Evolutionary conservation across 306 rosid genomes (phyloP), one percentile per base, ranked within the genome.

Genomic region (Glycine latifolia): DNA sequence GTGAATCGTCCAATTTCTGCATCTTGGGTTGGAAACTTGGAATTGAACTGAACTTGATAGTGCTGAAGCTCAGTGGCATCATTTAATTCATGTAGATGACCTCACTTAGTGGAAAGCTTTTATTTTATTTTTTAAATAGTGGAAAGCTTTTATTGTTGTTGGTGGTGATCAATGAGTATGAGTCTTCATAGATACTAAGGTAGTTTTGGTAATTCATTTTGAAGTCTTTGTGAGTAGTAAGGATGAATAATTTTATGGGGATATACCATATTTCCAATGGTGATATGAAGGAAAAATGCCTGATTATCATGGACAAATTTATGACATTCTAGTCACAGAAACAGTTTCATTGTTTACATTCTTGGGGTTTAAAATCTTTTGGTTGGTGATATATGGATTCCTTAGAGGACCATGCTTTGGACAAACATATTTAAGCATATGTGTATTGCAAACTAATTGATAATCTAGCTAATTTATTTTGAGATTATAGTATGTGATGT

Each of bases 401-500:
- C 62, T 31, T 67, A 5, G 37, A 47, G 71, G 53, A 16, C 8
- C 8, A 7, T 69, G 37, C 12, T 47, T 17, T n/a, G 39, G 59
- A 46, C 9, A n/a, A 35, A 26, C 43, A 62, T 54, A 77, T 31
- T 53, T 62, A 55, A 15, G 52, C 20, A n/a, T 33, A 9, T 10
- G 17, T 71, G 61, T 8, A 53, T 60, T 60, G 8, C 6, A 14
- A 68, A 60, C 15, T 68, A 46, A 78, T 52, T 58, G 72, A 69
- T 68, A 33, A 56, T 46, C 67, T 47, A 20, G 48, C 37, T 69
- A 67, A 47, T 68, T 39, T n/a, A n/a, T n/a, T n/a, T n/a, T n/a
- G n/a, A n/a, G n/a, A n/a, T n/a, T n/a, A n/a, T n/a, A n/a, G n/a
- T n/a, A n/a, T n/a, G n/a, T n/a, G n/a, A n/a, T n/a, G n/a, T n/a